Evolutionary conservation across 805 yeast genomes (phyloP).

Genomic region (Teunomyces barrocoloradensis): DNA sequence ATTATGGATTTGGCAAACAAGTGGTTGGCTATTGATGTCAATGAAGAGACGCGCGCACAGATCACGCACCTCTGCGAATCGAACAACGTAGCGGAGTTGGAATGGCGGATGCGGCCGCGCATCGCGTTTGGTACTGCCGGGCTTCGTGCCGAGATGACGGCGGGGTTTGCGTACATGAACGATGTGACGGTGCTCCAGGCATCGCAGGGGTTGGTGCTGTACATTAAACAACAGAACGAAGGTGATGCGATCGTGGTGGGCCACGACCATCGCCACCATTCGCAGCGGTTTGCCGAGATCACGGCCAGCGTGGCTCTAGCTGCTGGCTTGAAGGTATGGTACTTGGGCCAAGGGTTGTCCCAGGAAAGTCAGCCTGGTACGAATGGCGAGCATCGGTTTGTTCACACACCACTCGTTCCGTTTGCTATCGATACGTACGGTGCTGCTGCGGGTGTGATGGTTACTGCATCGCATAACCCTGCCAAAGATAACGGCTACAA

Average conservation of each 20-base stretch:
- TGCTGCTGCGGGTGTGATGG: slow-evolving; percentile 86
- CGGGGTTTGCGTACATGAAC: slow-evolving; percentile 89
- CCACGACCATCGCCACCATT: slow-evolving; percentile 86
- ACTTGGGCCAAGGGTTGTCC: slow-evolving; percentile 45
- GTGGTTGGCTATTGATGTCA: slow-evolving; percentile 38
- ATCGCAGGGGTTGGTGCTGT: slow-evolving; percentile 72
- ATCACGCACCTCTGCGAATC: slow-evolving; percentile 43
- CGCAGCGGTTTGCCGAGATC: slow-evolving; percentile 73
- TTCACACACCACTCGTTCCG: slow-evolving; percentile 92
- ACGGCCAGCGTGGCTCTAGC: slow-evolving; percentile 71
- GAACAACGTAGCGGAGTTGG: slow-evolving; percentile 44
- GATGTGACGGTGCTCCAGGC: slow-evolving; percentile 87
- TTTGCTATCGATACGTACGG: slow-evolving; percentile 63
- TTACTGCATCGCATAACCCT: slow-evolving; percentile 88
- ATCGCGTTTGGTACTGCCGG: slow-evolving; percentile 94
- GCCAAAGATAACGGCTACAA: slow-evolving; percentile 89
- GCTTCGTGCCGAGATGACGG: slow-evolving; percentile 80
- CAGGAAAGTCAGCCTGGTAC: slow-evolving; percentile 21
- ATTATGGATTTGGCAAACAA: slow-evolving; percentile 24
- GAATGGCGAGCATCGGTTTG: slow-evolving; percentile 20
- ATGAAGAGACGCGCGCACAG: slow-evolving; percentile 52
- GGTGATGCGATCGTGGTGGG: slow-evolving; percentile 65
- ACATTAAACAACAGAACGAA: slow-evolving; percentile 28
- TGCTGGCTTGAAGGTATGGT: slow-evolving; percentile 69
- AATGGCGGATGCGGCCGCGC: slow-evolving; percentile 51